Percentiles rank a stretch among this genome's conserved stretches.
Evolutionary conservation across 1,284 basidiomycete species (phyloP).

Genomic region (Malassezia psittaci): DNA sequence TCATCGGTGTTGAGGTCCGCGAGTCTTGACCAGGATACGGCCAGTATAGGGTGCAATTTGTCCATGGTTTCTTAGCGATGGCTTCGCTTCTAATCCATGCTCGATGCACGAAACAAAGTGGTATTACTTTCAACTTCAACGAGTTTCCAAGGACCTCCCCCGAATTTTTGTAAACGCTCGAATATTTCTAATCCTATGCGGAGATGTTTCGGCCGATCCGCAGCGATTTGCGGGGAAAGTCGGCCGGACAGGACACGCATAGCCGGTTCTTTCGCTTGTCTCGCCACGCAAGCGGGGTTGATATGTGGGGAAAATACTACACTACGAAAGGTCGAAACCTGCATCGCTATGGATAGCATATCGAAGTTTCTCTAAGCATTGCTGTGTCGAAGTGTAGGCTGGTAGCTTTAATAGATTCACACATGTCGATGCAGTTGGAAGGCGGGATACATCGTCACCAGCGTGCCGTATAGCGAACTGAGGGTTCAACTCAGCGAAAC

Average conservation of each 20-base stretch:
- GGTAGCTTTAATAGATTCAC: slow-evolving; percentile 46
- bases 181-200: no score
- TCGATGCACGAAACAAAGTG: neutral
- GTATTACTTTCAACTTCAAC: neutral
- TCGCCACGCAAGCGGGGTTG: no score
- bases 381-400: slow-evolving; percentile 28
- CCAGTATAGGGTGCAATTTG: neutral
- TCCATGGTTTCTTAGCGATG: neutral
- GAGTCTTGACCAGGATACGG: neutral
- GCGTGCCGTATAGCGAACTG: slow-evolving; percentile 37
- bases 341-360: slow-evolving; percentile 41
- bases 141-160: neutral
- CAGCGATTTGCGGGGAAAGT: neutral
- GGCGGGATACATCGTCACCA: slow-evolving; percentile 32
- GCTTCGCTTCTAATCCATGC: neutral
- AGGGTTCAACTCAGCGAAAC: slow-evolving; percentile 41
- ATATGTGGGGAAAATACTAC: no score
- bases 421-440: slow-evolving; percentile 45
- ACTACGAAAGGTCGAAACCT: slow-evolving; percentile 42
- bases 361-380: slow-evolving; percentile 33
- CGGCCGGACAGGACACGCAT: neutral
- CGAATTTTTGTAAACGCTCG: neutral
- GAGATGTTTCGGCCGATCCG: neutral
- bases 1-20: slow-evolving; percentile 5
- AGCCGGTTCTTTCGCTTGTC: no score